These are phyloP conservation scores for Talaromyces sp. DNA, from an alignment of 2,329 filamentous ascomycete species.

Conservation along the genomic window DNA sequence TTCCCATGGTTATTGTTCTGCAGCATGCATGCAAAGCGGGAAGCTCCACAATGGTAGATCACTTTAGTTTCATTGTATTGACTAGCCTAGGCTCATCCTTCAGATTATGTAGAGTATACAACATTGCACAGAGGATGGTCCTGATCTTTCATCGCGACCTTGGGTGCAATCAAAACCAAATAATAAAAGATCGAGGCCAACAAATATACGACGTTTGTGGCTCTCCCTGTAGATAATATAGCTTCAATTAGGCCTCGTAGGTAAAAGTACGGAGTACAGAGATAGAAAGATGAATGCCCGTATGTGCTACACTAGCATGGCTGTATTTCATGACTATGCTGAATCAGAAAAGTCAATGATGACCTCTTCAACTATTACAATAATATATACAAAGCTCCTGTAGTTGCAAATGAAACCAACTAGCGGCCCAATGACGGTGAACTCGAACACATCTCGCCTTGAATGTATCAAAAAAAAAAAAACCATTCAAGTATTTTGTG, in stretches of 20 bases:
- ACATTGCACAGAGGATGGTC: background rate
- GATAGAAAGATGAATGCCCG: background rate
- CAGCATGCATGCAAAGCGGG: background rate
- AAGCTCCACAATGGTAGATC: constrained; percentile 5
- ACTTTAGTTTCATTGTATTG: background rate
- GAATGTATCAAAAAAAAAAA: background rate
- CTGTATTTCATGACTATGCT: background rate
- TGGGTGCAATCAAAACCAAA: background rate
- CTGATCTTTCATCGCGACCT: background rate
- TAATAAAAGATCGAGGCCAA: background rate
- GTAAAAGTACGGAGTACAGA: background rate
- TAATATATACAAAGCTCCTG: background rate
- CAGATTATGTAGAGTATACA: background rate
- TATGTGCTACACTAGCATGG: background rate
- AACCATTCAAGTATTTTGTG: background rate
- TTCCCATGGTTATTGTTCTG: constrained; percentile 6
- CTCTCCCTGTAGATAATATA: background rate
- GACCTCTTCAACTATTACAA: background rate
- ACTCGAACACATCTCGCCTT: background rate
- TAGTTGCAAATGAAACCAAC: background rate
- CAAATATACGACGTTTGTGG: background rate
- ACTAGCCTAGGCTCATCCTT: background rate
- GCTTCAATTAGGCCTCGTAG: background rate
- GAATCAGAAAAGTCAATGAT: background rate
- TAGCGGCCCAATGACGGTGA: background rate